A percentile compares a stretch with the other conserved stretches of the same genome.
phyloP scores from a whole-genome alignment of 139 green algal species.

The Spirogloea muscicola region DNA sequence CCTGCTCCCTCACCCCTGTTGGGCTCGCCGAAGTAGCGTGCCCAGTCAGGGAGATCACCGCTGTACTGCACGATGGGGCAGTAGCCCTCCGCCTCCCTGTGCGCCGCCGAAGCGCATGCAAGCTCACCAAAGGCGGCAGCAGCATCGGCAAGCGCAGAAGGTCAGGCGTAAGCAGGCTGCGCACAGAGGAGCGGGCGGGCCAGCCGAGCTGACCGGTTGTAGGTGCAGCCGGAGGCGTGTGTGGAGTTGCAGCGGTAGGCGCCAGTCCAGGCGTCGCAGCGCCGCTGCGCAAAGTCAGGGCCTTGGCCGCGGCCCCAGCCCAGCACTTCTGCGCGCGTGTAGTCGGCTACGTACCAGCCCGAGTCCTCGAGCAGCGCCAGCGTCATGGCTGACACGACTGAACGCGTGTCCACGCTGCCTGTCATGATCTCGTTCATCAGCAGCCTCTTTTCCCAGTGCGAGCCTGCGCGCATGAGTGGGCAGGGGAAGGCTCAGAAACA shows the following conservation, averaged over 20 bases:
- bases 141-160: too few species aligned
- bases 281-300: background rate
- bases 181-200: background rate
- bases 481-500: too few species aligned
- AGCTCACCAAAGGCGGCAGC: too few species aligned
- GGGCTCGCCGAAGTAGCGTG: too few species aligned
- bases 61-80: too few species aligned
- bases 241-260: conserved; percentile 10
- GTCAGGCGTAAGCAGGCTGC: too few species aligned
- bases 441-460: conserved; percentile 33
- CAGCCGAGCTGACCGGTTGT: conserved; percentile 8
- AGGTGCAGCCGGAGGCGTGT: background rate
- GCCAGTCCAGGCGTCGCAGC: conserved; percentile 6
- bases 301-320: conserved; percentile 5
- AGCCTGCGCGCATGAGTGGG: too few species aligned
- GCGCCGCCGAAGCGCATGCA: too few species aligned
- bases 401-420: background rate
- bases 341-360: conserved; percentile 25
- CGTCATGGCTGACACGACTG: conserved; percentile 7
- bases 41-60: too few species aligned
- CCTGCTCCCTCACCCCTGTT: too few species aligned
- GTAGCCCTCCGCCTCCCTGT: too few species aligned
- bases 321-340: background rate
- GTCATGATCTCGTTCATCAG: conserved; percentile 41
- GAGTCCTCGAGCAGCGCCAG: conserved; percentile 27